These are phyloP conservation scores for Hortaea werneckii DNA, from an alignment of 2,329 filamentous ascomycete genomes.

Conservation along the genomic window DNA sequence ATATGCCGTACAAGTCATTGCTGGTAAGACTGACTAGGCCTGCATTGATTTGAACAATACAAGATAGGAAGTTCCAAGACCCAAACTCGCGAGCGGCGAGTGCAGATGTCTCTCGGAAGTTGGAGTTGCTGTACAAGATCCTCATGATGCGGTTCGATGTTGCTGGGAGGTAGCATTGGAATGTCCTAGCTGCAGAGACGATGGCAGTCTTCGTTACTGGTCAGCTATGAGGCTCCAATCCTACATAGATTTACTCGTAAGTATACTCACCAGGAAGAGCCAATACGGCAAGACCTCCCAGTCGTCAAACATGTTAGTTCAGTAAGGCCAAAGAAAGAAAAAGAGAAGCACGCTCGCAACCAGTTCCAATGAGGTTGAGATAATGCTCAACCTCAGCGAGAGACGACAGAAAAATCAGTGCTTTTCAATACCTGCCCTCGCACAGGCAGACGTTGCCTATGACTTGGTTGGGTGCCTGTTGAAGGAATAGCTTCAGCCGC, in stretches of 20 bases:
- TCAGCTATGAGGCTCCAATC: background rate
- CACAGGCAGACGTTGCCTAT: no score
- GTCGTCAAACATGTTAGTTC: conserved; percentile 1
- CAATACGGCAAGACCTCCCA: conserved; percentile 1
- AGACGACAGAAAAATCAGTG: no score
- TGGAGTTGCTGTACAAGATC: background rate
- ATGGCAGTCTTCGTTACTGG: background rate
- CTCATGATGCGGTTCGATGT: background rate
- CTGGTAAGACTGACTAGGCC: background rate
- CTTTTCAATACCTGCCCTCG: no score
- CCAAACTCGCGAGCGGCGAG: conserved; percentile 2
- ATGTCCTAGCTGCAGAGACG: background rate
- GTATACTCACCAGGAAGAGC: background rate
- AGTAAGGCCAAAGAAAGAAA: no score
- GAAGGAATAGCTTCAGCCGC: no score
- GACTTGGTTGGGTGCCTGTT: no score
- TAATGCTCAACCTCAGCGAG: no score
- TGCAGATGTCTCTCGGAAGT: conserved; percentile 1
- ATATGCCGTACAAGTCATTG: no score
- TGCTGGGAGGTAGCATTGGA: conserved; percentile 1
- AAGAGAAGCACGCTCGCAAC: no score
- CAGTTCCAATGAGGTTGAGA: no score
- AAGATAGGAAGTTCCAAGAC: background rate
- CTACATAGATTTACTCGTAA: no score
- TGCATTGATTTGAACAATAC: conserved; percentile 2